Evolutionary conservation across 2,329 filamentous ascomycete genomes (phyloP).

Genomic region (Ilyonectria destructans): DNA sequence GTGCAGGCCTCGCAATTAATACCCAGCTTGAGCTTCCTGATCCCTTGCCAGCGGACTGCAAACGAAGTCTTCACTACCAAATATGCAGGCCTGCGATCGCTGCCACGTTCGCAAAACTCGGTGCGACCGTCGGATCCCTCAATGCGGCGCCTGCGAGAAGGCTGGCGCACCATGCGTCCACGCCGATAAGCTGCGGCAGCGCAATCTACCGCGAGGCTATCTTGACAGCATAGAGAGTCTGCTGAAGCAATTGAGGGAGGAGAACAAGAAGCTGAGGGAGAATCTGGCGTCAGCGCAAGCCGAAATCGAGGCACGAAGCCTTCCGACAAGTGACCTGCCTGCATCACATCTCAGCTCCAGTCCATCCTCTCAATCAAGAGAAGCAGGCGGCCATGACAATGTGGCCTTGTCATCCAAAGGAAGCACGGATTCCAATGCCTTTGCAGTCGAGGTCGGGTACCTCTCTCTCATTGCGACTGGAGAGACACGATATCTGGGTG

Average conservation of each 20-base stretch:
- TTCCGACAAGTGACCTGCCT: neutral
- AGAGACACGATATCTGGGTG: slow-evolving; percentile 30
- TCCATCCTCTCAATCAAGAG: neutral
- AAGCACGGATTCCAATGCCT: slow-evolving; percentile 14
- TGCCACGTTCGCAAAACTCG: slow-evolving; percentile 31
- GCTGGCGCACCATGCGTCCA: slow-evolving; percentile 23
- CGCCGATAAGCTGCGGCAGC: slow-evolving; percentile 30
- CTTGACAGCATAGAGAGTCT: slow-evolving; percentile 24
- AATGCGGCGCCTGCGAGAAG: slow-evolving; percentile 29
- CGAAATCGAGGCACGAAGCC: neutral
- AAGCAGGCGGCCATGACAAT: neutral
- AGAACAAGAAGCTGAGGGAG: slow-evolving; percentile 19
- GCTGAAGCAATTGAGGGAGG: slow-evolving; percentile 12
- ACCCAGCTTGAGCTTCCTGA: too few species aligned
- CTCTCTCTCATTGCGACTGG: slow-evolving; percentile 23
- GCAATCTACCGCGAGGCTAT: slow-evolving; percentile 25
- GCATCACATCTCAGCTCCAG: neutral
- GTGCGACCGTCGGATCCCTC: slow-evolving; percentile 30
- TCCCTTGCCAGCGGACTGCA: too few species aligned
- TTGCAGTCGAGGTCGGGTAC: slow-evolving; percentile 29
- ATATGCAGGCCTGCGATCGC: slow-evolving; percentile 31
- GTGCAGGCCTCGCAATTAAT: too few species aligned
- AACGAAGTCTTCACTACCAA: too few species aligned
- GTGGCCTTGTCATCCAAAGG: neutral
- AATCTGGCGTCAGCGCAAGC: slow-evolving; percentile 14